Percentiles rank a stretch among this genome's conserved stretches.
Conservation (phyloP, 768 basidiomycete genomes). For the Agrocybe chaxingu region DNA sequence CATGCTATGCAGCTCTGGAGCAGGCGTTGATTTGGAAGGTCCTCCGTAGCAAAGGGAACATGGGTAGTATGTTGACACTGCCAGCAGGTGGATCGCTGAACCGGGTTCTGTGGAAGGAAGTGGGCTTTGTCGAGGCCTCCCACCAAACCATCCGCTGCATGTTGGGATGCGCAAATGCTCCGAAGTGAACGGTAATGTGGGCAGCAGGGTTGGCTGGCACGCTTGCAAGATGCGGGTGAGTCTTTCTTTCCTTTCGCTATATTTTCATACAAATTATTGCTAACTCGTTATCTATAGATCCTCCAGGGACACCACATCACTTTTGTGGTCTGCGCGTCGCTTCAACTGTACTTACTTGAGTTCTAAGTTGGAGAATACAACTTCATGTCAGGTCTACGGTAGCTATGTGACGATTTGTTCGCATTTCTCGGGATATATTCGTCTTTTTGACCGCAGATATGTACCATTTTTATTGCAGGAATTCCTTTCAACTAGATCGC, state of each 20-base stretch:
- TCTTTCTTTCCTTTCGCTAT: constrained; percentile 8
- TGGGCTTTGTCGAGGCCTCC: constrained; percentile 57
- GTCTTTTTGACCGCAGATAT: no score
- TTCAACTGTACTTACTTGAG: no score
- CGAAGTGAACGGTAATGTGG: constrained; percentile 82
- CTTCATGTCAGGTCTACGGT: no score
- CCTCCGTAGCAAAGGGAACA: constrained; percentile 90
- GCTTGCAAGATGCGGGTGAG: constrained; percentile 94
- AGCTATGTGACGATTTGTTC: no score
- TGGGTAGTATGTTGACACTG: constrained; percentile 93
- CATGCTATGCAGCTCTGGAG: constrained; percentile 69
- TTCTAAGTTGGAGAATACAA: no score
- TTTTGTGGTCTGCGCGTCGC: constrained; percentile 94
- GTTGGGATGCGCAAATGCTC: constrained; percentile 69
- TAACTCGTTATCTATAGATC: constrained; percentile 41
- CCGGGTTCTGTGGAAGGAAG: constrained; percentile 33
- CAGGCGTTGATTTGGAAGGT: constrained; percentile 86
- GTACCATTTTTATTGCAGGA: no score
- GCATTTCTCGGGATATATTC: no score
- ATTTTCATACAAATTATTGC: background rate
- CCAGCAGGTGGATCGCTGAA: constrained; percentile 74
- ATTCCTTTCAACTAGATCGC: no score
- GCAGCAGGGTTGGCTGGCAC: constrained; percentile 92
- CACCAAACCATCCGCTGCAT: constrained; percentile 62
- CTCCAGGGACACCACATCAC: constrained; percentile 86